Percentiles rank a stretch among this genome's conserved stretches.
phyloP scores from a whole-genome alignment of 257 asterid genomes.

The Solanum piurae region DNA sequence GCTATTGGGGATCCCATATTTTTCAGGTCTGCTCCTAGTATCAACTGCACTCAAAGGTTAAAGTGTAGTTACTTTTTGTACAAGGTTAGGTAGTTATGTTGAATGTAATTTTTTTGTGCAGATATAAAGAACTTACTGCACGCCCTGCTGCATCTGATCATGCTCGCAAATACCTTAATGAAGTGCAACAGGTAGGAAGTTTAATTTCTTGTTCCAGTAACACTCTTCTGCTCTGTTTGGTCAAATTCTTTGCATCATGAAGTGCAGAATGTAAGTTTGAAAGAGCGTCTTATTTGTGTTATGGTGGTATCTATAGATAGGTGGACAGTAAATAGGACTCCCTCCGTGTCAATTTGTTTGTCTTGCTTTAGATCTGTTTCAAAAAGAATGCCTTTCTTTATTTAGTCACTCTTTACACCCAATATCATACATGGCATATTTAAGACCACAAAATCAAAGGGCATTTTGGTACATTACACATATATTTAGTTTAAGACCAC shows the following conservation, averaged over 20 bases:
- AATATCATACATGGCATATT: not conserved
- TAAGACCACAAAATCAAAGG: not conserved
- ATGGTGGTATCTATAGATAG: not conserved
- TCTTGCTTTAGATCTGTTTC: not conserved
- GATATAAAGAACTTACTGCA: constrained; percentile 79
- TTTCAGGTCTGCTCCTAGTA: constrained; percentile 46
- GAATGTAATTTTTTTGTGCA: constrained; percentile 12
- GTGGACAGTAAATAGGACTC: not conserved
- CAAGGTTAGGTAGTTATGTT: not conserved
- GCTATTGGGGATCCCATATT: constrained; percentile 92
- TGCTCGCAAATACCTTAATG: constrained; percentile 54
- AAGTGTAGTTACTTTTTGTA: not conserved
- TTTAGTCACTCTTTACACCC: not conserved
- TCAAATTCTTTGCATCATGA: not conserved
- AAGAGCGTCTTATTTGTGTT: not conserved
- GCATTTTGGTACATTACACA: not conserved
- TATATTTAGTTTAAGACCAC: not conserved
- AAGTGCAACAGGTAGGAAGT: constrained; percentile 55
- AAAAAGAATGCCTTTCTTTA: not conserved
- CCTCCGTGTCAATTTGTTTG: not conserved
- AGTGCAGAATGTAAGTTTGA: not conserved
- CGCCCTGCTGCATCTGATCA: constrained; percentile 83
- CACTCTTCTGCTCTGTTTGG: not conserved
- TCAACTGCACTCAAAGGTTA: constrained; percentile 2
- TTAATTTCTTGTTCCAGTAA: not conserved